Conservation (phyloP, 805 yeast species). For the Wickerhamiella kazuoi region DNA sequence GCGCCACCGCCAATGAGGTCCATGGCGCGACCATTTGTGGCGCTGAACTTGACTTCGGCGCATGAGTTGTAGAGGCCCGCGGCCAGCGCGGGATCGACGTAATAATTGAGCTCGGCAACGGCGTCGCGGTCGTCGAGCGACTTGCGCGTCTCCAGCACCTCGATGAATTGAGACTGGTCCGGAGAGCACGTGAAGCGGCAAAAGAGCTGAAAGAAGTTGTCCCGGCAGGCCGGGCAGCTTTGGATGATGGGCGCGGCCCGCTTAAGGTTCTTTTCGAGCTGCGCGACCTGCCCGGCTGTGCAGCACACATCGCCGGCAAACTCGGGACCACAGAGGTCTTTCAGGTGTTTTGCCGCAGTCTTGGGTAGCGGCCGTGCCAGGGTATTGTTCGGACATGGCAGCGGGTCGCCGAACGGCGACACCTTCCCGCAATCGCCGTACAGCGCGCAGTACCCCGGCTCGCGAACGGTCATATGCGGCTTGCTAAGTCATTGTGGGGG, state of each 20-base stretch:
- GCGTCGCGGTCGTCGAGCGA: slow-evolving; percentile 36
- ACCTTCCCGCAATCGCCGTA: slow-evolving; percentile 52
- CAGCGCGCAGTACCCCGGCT: slow-evolving; percentile 17
- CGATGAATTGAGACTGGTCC: slow-evolving; percentile 55
- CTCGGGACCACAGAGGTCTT: slow-evolving; percentile 53
- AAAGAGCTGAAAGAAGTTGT: slow-evolving; percentile 68
- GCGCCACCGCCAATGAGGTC: slow-evolving; percentile 98
- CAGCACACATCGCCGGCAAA: slow-evolving; percentile 50
- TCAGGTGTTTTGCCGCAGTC: slow-evolving; percentile 30
- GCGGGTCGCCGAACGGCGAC: slow-evolving; percentile 53
- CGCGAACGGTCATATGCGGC: not conserved
- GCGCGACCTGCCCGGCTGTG: slow-evolving; percentile 35
- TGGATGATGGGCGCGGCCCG: slow-evolving; percentile 69
- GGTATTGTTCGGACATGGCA: slow-evolving; percentile 57
- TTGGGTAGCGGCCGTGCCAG: slow-evolving; percentile 31
- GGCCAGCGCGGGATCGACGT: slow-evolving; percentile 44
- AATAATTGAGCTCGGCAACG: slow-evolving; percentile 56
- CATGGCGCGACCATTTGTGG: slow-evolving; percentile 93
- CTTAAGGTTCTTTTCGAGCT: slow-evolving; percentile 40
- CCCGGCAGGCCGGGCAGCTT: slow-evolving; percentile 84
- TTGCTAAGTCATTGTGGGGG: no score
- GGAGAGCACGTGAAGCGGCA: slow-evolving; percentile 83
- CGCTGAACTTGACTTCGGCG: slow-evolving; percentile 74
- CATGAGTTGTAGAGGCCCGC: slow-evolving; percentile 61
- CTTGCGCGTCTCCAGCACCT: slow-evolving; percentile 37